These are phyloP conservation scores for Hirschfeldia incana DNA, from an alignment of 345 rosid genomes.

Conservation along the genomic window DNA sequence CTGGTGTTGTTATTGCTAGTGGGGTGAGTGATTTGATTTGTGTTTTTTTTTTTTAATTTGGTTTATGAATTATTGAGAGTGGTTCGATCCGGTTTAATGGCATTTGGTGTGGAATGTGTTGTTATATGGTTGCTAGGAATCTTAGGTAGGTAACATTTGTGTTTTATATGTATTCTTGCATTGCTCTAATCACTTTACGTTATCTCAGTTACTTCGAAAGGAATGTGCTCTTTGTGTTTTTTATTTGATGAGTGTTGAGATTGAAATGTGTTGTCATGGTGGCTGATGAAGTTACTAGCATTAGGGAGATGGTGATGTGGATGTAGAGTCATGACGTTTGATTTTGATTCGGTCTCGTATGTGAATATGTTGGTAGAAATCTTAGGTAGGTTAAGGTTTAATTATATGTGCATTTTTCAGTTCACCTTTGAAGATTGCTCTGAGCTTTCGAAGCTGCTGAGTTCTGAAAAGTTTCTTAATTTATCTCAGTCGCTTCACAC, in stretches of 20 bases:
- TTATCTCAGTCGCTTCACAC: background rate
- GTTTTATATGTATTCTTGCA: too few species aligned
- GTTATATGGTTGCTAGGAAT: too few species aligned
- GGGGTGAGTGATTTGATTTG: conserved; percentile 57
- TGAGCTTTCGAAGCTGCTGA: background rate
- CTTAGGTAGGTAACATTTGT: too few species aligned
- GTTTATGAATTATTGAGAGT: too few species aligned
- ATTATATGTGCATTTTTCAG: too few species aligned
- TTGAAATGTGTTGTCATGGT: background rate
- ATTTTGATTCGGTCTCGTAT: background rate
- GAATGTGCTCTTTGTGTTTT: background rate
- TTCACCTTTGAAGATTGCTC: too few species aligned
- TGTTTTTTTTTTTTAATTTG: background rate
- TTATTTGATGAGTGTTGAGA: background rate
- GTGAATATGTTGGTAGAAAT: background rate
- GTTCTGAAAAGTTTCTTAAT: background rate
- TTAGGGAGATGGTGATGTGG: background rate
- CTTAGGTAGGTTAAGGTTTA: background rate
- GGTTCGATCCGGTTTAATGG: too few species aligned
- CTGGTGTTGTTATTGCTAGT: conserved; percentile 95
- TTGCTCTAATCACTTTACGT: background rate
- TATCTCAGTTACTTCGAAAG: background rate
- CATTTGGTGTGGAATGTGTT: too few species aligned
- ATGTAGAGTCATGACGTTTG: background rate
- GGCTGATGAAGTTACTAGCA: conserved; percentile 4